These are phyloP conservation scores for Breviolum minutum DNA, from an alignment of 73 alveolate species.

Conservation along the genomic window DNA sequence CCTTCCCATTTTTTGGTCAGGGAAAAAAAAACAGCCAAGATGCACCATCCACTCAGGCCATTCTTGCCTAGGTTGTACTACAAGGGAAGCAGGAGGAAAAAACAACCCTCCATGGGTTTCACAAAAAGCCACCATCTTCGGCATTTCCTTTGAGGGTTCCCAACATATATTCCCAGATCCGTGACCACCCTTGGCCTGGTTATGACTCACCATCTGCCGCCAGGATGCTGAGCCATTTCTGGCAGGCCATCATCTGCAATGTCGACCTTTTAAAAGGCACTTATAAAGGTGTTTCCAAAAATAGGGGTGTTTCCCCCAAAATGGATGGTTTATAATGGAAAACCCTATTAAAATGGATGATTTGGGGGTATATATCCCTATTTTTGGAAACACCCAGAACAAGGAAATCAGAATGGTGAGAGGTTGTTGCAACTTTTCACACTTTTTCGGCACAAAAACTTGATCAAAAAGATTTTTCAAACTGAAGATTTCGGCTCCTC, in stretches of 20 bases:
- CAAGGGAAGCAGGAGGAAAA: not conserved
- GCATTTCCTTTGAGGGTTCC: not conserved
- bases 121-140: no score
- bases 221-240: slow-evolving; percentile 37
- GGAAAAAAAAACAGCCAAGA: not conserved
- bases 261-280: slow-evolving; percentile 25
- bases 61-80: slow-evolving; percentile 40
- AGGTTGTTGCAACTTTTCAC: no score
- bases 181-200: not conserved
- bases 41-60: slow-evolving; percentile 78
- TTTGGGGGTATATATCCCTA: no score
- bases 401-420: no score
- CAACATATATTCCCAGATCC: not conserved
- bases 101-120: not conserved
- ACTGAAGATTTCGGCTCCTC: no score
- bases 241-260: slow-evolving; percentile 74
- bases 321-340: no score
- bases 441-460: not conserved
- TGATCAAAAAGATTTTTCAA: not conserved
- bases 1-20: no score
- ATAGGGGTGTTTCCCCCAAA: no score
- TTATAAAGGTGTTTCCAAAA: no score
- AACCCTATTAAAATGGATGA: no score
- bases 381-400: no score
- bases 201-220: not conserved